Evolutionary conservation across 768 basidiomycete species (phyloP).

Genomic region (Thelephora ganbajun): DNA sequence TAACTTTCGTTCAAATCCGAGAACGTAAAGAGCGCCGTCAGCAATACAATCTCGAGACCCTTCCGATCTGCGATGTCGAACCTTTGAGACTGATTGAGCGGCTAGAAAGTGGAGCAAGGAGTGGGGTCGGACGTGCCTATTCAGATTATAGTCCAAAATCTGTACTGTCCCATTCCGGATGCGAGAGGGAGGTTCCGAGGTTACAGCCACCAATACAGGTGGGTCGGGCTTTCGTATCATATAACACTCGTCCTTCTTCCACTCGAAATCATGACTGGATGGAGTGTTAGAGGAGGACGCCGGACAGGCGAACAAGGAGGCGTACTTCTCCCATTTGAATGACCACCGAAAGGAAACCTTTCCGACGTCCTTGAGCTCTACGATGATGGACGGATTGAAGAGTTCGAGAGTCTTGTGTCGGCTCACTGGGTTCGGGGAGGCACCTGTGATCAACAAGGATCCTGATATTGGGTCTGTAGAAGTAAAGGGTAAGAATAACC

Average conservation of each 20-base stretch:
- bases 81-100: slow-evolving; percentile 19
- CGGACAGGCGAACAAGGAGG: slow-evolving; percentile 5
- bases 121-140: slow-evolving; percentile 32
- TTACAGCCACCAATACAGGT: slow-evolving; percentile 71
- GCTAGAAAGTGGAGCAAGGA: neutral
- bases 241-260: slow-evolving; percentile 76
- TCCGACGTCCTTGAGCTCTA: slow-evolving; percentile 65
- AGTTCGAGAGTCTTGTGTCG: slow-evolving; percentile 69
- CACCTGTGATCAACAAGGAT: slow-evolving; percentile 54
- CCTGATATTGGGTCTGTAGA: slow-evolving; percentile 58
- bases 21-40: slow-evolving; percentile 67
- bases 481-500: neutral
- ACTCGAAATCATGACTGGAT: slow-evolving; percentile 67
- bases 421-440: slow-evolving; percentile 45
- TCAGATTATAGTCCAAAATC: slow-evolving; percentile 75
- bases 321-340: slow-evolving; percentile 77
- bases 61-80: slow-evolving; percentile 81
- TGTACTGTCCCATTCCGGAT: slow-evolving; percentile 56
- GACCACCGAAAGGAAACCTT: slow-evolving; percentile 62
- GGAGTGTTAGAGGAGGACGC: neutral
- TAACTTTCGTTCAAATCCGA: slow-evolving; percentile 52
- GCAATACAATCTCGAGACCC: slow-evolving; percentile 70
- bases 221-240: slow-evolving; percentile 79
- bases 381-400: slow-evolving; percentile 53
- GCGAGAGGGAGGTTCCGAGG: slow-evolving; percentile 58